Base-by-base conservation (phyloP, 345 rosid species). In the Acer negundo region DNA sequence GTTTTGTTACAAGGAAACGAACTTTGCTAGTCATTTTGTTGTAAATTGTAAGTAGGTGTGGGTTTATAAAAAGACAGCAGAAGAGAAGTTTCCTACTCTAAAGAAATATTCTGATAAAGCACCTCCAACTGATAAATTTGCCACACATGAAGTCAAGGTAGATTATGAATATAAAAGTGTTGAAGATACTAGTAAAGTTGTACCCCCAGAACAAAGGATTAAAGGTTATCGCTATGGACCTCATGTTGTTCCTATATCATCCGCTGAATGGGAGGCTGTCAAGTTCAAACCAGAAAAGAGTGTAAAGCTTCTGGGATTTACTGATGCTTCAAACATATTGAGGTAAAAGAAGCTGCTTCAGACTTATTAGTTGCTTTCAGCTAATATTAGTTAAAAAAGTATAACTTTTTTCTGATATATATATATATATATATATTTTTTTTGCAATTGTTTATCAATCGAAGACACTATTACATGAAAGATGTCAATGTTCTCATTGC, bases 171-270 rank as follows among this genome's bases (percentile, higher is more conserved):
- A 94, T 81, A 89, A 85, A 85, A 83, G 84, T 77, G 46, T 81
- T 67, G 91, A 84, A 76, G 93, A 87, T 75, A 77, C 90, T 69
- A 79, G 80, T 76, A 84, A 86, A 79, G 86, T 78, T 74, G 80
- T 96, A 35, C 95, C 98, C n/a, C 97, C 95, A 13, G 95, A 94
- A 59, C 98, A 94, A 86, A 88, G 98, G 85, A 91, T 92, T 81
- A 96, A 91, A 81, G 99, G 98, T 72, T 94, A 88, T 78, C 90
- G 89, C 59, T 96, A 92, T 83, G 99, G 99, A 67, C 97, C 94
- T 76, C 99, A 94, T 75, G 94, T 96, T n/a, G 82, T 96, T 81
- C 98, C 99, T 67, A 82, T 96, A 76, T 88, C 98, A 78, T 77
- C 89, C 75, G 94, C 85, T 80, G 87, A 89, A 72, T 85, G 83